Evolutionary conservation across 2,329 filamentous ascomycete genomes (phyloP).

Genomic region (Colletotrichum falcatum): DNA sequence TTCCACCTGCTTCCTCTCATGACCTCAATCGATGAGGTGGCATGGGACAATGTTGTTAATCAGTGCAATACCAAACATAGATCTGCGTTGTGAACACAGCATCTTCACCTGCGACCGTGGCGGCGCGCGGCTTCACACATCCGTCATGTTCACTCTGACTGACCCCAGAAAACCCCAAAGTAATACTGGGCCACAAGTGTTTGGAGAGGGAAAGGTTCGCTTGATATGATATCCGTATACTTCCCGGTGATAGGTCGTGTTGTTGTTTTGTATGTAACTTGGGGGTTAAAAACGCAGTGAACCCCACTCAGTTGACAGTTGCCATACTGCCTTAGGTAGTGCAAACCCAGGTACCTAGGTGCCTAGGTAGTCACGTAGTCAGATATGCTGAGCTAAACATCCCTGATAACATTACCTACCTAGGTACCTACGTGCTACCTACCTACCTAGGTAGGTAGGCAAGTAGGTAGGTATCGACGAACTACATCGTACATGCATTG

Average conservation of each 20-base stretch:
- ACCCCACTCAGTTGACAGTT: no score
- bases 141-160: conserved; percentile 50
- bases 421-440: no score
- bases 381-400: no score
- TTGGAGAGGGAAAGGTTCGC: not conserved
- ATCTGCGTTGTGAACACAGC: conserved; percentile 70
- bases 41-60: not conserved
- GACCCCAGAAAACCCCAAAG: conserved; percentile 63
- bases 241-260: not conserved
- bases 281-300: no score
- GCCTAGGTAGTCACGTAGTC: no score
- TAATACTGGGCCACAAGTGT: conserved; percentile 56
- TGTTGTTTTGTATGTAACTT: not conserved
- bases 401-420: no score
- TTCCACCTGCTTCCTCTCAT: not conserved
- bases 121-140: conserved; percentile 56
- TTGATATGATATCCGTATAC: not conserved
- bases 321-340: no score
- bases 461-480: no score
- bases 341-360: no score
- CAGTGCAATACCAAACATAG: conserved; percentile 25
- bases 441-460: no score
- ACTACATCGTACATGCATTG: no score
- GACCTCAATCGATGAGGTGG: not conserved
- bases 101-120: conserved; percentile 64